phyloP scores from a whole-genome alignment of 2,329 filamentous ascomycete species.

The Lasiodiplodia citricola region DNA sequence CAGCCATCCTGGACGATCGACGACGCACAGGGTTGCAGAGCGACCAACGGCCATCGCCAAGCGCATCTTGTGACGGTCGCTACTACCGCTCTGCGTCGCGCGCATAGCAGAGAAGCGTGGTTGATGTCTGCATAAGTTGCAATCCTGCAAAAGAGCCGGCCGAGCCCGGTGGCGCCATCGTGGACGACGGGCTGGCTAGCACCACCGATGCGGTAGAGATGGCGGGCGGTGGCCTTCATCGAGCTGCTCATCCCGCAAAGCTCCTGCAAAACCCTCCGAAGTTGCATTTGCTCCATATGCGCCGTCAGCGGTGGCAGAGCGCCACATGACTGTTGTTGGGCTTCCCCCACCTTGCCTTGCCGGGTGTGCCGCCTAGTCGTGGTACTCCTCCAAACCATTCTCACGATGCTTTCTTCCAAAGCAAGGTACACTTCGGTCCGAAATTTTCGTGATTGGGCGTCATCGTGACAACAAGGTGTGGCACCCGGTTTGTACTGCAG shows the following conservation, averaged over 20 bases:
- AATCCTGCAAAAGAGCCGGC: neutral
- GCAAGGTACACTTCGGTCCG: neutral
- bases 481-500: neutral
- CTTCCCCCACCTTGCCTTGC: neutral
- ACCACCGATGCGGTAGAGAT: neutral
- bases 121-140: neutral
- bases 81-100: neutral
- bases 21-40: neutral
- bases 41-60: slow-evolving; percentile 5
- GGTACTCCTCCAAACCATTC: neutral
- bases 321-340: slow-evolving; percentile 14
- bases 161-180: neutral
- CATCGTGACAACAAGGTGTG: neutral
- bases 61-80: neutral
- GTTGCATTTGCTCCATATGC: slow-evolving; percentile 3
- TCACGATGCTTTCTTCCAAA: neutral
- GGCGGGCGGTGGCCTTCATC: neutral
- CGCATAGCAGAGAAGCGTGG: neutral
- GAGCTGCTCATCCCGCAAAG: neutral
- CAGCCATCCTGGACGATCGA: slow-evolving; percentile 8
- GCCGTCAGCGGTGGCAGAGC: slow-evolving; percentile 17
- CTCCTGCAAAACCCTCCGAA: slow-evolving; percentile 8
- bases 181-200: neutral
- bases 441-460: neutral
- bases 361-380: neutral